phyloP scores from a whole-genome alignment of 1,284 basidiomycete genomes.

The Fomes fomentarius region DNA sequence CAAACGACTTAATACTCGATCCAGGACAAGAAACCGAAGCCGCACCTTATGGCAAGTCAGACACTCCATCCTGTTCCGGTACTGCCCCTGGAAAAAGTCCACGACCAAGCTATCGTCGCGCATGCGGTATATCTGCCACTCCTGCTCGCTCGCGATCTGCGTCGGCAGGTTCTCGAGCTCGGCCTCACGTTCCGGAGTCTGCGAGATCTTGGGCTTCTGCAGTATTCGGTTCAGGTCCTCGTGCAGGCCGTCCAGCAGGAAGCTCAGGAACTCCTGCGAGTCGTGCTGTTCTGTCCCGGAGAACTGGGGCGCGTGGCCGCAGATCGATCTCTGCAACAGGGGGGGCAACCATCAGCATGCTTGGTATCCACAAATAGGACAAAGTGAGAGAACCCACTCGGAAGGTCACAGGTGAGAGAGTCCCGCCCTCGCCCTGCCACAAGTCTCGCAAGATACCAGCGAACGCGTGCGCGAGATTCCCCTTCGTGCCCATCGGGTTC shows the following conservation, averaged over 20 bases:
- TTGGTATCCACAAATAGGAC: neutral
- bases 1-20: neutral
- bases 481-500: conserved; percentile 91
- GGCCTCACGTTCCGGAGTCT: conserved; percentile 86
- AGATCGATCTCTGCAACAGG: conserved; percentile 73
- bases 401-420: conserved; percentile 85
- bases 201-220: conserved; percentile 71
- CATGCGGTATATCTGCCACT: conserved; percentile 91
- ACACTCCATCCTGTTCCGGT: conserved; percentile 89
- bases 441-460: conserved; percentile 84
- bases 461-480: conserved; percentile 83
- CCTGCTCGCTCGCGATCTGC: conserved; percentile 90
- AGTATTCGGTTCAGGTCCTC: conserved; percentile 94
- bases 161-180: conserved; percentile 87
- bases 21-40: conserved; percentile 9
- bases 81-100: conserved; percentile 98
- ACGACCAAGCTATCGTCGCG: conserved; percentile 95
- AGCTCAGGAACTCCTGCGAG: conserved; percentile 95
- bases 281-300: conserved; percentile 94
- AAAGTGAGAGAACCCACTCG: conserved; percentile 56
- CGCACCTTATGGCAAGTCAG: conserved; percentile 87
- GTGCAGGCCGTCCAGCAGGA: conserved; percentile 94
- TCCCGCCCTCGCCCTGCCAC: conserved; percentile 88
- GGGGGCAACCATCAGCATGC: neutral
- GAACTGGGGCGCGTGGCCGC: conserved; percentile 86